A percentile compares a stretch with the other conserved stretches of the same genome.
These are phyloP conservation scores for Phytophthora ohioensis DNA, from an alignment of 352 stramenopile species.

Conservation along the genomic window DNA sequence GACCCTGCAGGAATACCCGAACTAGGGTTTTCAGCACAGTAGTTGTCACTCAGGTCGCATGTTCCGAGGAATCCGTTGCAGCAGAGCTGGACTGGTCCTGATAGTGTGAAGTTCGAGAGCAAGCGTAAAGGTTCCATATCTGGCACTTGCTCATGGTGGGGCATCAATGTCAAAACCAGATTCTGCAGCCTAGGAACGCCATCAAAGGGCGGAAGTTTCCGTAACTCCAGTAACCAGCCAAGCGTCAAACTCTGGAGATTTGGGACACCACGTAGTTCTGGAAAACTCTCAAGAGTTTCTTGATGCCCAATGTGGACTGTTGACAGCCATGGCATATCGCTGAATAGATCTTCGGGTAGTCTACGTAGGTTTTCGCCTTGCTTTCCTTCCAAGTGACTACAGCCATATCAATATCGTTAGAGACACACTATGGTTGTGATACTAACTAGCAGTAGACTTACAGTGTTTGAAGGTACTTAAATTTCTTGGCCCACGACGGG, in stretches of 20 bases:
- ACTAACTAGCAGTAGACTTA: slow-evolving; percentile 14
- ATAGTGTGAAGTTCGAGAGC: slow-evolving; percentile 18
- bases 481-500: slow-evolving; percentile 28
- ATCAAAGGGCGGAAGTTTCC: slow-evolving; percentile 17
- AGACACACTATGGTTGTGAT: no score
- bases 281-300: slow-evolving; percentile 9
- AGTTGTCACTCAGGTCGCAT: slow-evolving; percentile 30
- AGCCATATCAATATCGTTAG: no score
- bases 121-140: slow-evolving; percentile 10
- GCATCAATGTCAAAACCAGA: slow-evolving; percentile 18
- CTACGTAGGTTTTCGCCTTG: slow-evolving; percentile 11
- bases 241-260: slow-evolving; percentile 36
- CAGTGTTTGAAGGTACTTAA: slow-evolving; percentile 45
- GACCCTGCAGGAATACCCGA: slow-evolving; percentile 14
- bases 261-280: slow-evolving; percentile 25
- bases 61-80: slow-evolving; percentile 34
- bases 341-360: slow-evolving; percentile 32
- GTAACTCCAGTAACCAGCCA: slow-evolving; percentile 15
- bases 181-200: slow-evolving; percentile 10
- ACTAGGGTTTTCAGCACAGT: slow-evolving; percentile 12
- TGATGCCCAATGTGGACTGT: slow-evolving; percentile 30
- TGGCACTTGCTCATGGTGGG: slow-evolving; percentile 20
- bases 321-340: slow-evolving; percentile 32
- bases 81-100: slow-evolving; percentile 19
- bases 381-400: slow-evolving; percentile 37